Base-by-base conservation (phyloP, 352 stramenopile species). In the Blastocystis sp. region DNA sequence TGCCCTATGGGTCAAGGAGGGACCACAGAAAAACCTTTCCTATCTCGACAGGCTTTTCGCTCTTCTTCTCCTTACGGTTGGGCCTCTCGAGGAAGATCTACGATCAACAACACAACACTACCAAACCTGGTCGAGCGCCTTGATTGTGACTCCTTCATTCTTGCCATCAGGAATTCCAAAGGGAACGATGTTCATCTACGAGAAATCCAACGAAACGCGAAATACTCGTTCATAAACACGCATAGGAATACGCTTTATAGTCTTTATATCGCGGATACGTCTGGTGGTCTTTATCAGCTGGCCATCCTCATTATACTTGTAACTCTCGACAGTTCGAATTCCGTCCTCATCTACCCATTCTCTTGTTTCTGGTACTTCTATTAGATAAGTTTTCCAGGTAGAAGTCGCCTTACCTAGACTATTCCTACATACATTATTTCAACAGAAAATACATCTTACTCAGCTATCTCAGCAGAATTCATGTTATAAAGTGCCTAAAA, bases 21-120 rank as follows among this genome's bases (percentile, higher is more conserved):
- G 45, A 37, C 53, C 9, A 3, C n/a, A 66, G 18, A 16, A 66
- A 34, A 43, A 85, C 73, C 41, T 26, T 39, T 26, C 3, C 26
- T 1, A 11, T 24, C 39, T 56, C 41, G 9, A 50, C 39, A 24
- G 66, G 54, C 34, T n/a, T 50, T n/a, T 85, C 47, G 24, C 53
- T 39, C 70, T 81, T 66, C 73, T 85, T 41, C 56, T 85, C 50
- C 16, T n/a, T 53, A 11, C 26, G 47, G 26, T 43, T 30, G 8
- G 53, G 53, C 73, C 68, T 85, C 53, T 85, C 73, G 18, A 85
- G 53, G 47, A 50, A 30, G 18, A 85, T 85, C 73, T 85, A 68
- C 5, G 4, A 69, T 85, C 3, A 85, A 3, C 24, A 37, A 45
- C 26, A 13, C 24, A 2, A 78, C 26, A n/a, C 13, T 1, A 69